Conservation (phyloP, 192 early-diverging fungal species). For the Rhizoclosmatium sp. region DNA sequence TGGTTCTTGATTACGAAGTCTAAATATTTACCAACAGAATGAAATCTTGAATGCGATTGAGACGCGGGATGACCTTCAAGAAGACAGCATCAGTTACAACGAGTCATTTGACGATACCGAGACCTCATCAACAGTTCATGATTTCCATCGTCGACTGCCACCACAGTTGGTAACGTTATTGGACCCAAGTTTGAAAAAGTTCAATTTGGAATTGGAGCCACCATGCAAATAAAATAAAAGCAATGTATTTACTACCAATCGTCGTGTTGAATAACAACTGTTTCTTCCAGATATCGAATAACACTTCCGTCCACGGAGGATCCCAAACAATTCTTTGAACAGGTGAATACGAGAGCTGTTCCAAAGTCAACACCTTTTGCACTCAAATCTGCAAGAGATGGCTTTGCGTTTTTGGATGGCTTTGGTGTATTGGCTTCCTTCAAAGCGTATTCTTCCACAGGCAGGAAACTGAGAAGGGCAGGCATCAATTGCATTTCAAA, state of each 20-base stretch:
- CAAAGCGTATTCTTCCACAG: conserved; percentile 62
- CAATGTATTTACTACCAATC: background rate
- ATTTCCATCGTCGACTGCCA: background rate
- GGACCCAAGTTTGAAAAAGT: conserved; percentile 4
- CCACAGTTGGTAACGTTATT: background rate
- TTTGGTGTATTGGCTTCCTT: conserved; percentile 9
- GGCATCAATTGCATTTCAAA: conserved; percentile 98
- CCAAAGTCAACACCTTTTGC: conserved; percentile 86
- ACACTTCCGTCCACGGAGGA: background rate
- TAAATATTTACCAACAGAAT: background rate
- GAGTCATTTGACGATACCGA: conserved; percentile 36
- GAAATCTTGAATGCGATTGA: conserved; percentile 16
- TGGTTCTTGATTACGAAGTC: background rate
- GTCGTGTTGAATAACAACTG: background rate
- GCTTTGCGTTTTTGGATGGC: conserved; percentile 7
- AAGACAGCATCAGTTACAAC: conserved; percentile 34
- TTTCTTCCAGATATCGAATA: conserved; percentile 2
- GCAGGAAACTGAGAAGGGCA: conserved; percentile 74
- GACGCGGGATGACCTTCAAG: background rate
- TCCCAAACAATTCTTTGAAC: conserved; percentile 78
- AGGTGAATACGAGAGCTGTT: conserved; percentile 82
- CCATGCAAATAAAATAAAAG: background rate
- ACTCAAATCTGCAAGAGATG: conserved; percentile 43
- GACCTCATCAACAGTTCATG: conserved; percentile 19
- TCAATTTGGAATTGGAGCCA: conserved; percentile 22